These are phyloP conservation scores for Alloteropsis semialata DNA, from an alignment of 176 grass and related monocot genomes.

Conservation along the genomic window DNA sequence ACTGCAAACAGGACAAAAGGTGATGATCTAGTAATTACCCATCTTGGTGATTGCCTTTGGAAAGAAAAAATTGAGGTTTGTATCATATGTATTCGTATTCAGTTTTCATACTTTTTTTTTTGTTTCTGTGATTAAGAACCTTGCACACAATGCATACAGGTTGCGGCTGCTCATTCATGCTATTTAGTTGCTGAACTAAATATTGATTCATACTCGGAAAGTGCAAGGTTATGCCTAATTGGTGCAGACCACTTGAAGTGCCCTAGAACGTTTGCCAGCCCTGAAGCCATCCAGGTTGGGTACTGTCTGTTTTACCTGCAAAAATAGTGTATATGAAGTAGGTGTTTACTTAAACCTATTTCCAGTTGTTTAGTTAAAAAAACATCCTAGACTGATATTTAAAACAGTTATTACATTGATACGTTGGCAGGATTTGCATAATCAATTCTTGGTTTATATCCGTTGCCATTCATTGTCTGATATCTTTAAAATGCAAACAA, in stretches of 20 bases:
- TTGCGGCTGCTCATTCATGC: slow-evolving; percentile 91
- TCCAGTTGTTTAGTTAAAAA: background rate
- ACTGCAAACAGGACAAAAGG: slow-evolving; percentile 94
- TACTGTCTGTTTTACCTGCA: background rate
- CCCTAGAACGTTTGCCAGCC: slow-evolving; percentile 82
- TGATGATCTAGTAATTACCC: slow-evolving; percentile 88
- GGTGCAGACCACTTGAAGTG: slow-evolving; percentile 93
- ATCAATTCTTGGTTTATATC: slow-evolving; percentile 14
- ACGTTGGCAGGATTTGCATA: slow-evolving; percentile 7
- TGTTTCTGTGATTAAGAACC: slow-evolving; percentile 5
- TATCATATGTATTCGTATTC: slow-evolving; percentile 29
- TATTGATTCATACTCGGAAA: slow-evolving; percentile 81
- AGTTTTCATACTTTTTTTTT: background rate
- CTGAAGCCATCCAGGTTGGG: slow-evolving; percentile 89
- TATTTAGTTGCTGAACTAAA: slow-evolving; percentile 96
- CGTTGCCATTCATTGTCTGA: slow-evolving; percentile 22
- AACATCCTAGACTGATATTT: background rate
- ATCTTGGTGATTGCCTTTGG: slow-evolving; percentile 98
- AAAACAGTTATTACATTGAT: slow-evolving; percentile 16
- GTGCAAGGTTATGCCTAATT: slow-evolving; percentile 85
- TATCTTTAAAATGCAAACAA: slow-evolving; percentile 30
- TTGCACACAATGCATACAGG: slow-evolving; percentile 50
- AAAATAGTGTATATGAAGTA: background rate
- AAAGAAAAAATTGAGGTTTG: slow-evolving; percentile 95
- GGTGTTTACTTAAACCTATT: background rate